Conservation (phyloP, 441 rosid species). For the Arabidopsis lyrata region DNA sequence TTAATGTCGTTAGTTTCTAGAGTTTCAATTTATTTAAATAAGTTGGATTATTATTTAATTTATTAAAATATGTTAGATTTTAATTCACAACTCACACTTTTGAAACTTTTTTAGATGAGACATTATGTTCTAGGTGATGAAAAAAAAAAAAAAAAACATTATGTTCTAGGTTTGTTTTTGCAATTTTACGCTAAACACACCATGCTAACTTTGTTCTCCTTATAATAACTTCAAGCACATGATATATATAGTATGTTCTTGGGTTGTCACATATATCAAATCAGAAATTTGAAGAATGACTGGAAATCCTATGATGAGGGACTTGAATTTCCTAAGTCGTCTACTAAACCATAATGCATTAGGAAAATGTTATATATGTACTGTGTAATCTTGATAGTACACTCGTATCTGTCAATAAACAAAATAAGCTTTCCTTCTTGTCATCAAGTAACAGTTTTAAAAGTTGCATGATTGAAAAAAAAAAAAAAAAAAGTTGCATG, state of each 20-base stretch:
- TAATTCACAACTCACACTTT: not conserved
- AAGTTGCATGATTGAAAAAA: slow-evolving; percentile 34
- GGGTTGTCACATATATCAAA: slow-evolving; percentile 30
- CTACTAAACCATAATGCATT: slow-evolving; percentile 14
- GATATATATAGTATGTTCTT: slow-evolving; percentile 17
- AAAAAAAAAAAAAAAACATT: too few species aligned
- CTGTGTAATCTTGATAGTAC: slow-evolving; percentile 16
- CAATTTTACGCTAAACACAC: slow-evolving; percentile 6
- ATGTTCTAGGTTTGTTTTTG: not conserved
- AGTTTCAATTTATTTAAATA: not conserved
- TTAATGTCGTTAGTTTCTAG: not conserved
- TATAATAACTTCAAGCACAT: slow-evolving; percentile 18
- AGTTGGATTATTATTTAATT: not conserved
- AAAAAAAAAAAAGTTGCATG: slow-evolving; percentile 29
- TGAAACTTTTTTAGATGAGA: not conserved
- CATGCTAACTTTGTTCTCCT: slow-evolving; percentile 10
- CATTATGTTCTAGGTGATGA: slow-evolving; percentile 7
- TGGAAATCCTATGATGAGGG: slow-evolving; percentile 16
- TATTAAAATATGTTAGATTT: not conserved
- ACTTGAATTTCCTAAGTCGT: slow-evolving; percentile 4
- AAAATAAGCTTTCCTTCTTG: not conserved
- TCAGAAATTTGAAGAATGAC: not conserved
- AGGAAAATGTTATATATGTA: not conserved
- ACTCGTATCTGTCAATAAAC: not conserved
- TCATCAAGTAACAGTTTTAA: slow-evolving; percentile 24